phyloP scores from a whole-genome alignment of 495 filamentous ascomycete genomes.

The Poronia punctata region DNA sequence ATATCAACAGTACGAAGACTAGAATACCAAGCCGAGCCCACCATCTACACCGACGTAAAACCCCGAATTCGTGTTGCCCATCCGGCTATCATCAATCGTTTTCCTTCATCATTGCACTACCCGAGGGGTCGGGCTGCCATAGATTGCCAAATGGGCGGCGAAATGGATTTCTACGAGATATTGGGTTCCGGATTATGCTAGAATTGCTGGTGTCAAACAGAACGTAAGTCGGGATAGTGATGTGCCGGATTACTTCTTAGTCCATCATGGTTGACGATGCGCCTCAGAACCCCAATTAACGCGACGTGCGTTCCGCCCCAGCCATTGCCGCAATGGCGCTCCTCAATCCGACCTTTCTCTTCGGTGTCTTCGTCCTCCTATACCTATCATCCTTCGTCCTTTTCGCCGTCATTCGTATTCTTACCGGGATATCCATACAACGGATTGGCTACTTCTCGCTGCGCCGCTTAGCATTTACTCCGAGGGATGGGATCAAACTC shows the following conservation, averaged over 20 bases:
- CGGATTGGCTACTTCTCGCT: slow-evolving; percentile 87
- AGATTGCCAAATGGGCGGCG: slow-evolving; percentile 1
- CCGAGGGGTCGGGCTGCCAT: too few relatives aligned
- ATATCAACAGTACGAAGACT: too few relatives aligned
- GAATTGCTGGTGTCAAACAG: slow-evolving; percentile 11
- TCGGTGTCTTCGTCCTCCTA: slow-evolving; percentile 73
- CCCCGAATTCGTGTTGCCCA: too few relatives aligned
- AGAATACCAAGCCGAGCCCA: too few relatives aligned
- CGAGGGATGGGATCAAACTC: slow-evolving; percentile 77
- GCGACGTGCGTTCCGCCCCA: slow-evolving; percentile 20
- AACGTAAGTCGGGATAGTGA: slow-evolving; percentile 13
- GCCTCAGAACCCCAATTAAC: slow-evolving; percentile 8
- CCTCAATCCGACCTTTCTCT: slow-evolving; percentile 66
- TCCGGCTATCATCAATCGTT: too few relatives aligned
- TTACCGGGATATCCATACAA: slow-evolving; percentile 94
- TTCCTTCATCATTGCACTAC: too few relatives aligned
- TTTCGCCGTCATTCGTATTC: slow-evolving; percentile 85
- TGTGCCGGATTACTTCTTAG: background rate
- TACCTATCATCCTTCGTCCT: slow-evolving; percentile 90
- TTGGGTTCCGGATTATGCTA: slow-evolving; percentile 16
- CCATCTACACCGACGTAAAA: too few relatives aligned
- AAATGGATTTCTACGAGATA: slow-evolving; percentile 7
- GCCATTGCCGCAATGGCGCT: slow-evolving; percentile 36
- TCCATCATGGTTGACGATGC: background rate
- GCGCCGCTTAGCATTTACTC: slow-evolving; percentile 80